These are phyloP conservation scores for Penicillium sp. DNA, from an alignment of 2,329 filamentous ascomycete species.

Conservation along the genomic window DNA sequence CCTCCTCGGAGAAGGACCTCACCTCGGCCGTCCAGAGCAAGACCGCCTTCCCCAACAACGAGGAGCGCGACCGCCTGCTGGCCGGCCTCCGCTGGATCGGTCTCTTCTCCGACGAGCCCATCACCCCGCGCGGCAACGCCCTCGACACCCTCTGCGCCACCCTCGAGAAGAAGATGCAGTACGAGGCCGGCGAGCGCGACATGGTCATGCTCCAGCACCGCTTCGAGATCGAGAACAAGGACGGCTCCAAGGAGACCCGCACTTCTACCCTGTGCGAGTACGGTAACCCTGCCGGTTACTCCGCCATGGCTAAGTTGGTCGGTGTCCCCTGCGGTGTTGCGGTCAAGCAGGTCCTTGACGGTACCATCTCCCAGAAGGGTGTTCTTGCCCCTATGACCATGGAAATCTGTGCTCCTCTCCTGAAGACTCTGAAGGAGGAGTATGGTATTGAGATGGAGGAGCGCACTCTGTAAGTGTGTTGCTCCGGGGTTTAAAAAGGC, in stretches of 20 bases:
- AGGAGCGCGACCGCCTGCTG: conserved; percentile 70
- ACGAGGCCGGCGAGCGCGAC: conserved; percentile 78
- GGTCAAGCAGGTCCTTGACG: conserved; percentile 75
- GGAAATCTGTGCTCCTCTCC: conserved; percentile 70
- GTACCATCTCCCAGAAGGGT: conserved; percentile 68
- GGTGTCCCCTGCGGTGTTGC: conserved; percentile 75
- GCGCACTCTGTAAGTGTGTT: conserved; percentile 54
- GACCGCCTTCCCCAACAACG: conserved; percentile 68
- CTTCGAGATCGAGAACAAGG: conserved; percentile 81
- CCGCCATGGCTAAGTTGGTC: conserved; percentile 80
- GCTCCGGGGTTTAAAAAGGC: not conserved
- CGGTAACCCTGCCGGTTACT: conserved; percentile 76
- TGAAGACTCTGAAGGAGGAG: conserved; percentile 76
- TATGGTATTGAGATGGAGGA: conserved; percentile 73
- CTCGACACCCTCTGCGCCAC: conserved; percentile 89
- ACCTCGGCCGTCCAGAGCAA: conserved; percentile 72
- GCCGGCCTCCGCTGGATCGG: conserved; percentile 71
- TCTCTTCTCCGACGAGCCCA: conserved; percentile 67
- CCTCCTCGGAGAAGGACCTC: conserved; percentile 68
- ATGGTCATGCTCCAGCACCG: conserved; percentile 66
- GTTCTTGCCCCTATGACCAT: conserved; percentile 75
- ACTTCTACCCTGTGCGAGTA: conserved; percentile 83
- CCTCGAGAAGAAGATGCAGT: conserved; percentile 90
- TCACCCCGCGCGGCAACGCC: conserved; percentile 73
- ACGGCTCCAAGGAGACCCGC: conserved; percentile 73